A percentile compares a stretch with the other conserved stretches of the same genome.
Evolutionary conservation across 768 basidiomycete genomes (phyloP).

Genomic region (Steccherinum ochraceum): DNA sequence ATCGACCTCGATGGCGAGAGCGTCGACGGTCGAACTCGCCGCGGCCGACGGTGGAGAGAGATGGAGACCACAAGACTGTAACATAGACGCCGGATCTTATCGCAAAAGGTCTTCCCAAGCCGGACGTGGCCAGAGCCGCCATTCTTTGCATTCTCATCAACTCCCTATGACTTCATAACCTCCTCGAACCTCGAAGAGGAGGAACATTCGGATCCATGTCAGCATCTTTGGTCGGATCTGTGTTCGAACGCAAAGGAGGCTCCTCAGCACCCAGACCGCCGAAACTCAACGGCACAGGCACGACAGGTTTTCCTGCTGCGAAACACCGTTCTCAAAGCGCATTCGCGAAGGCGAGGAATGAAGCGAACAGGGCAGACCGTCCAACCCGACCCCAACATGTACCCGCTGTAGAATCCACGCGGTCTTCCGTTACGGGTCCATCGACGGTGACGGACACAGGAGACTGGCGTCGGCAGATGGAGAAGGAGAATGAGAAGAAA

Average conservation of each 20-base stretch:
- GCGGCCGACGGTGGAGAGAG: too few species aligned
- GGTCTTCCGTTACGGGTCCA: conserved; percentile 9
- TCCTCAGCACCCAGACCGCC: conserved; percentile 17
- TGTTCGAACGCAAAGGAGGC: conserved; percentile 35
- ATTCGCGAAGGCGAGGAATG: conserved; percentile 27
- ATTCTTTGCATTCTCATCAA: too few species aligned
- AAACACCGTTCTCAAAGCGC: conserved; percentile 36
- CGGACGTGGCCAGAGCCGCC: too few species aligned
- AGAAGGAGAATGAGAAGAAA: conserved; percentile 56
- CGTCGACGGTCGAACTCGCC: too few species aligned
- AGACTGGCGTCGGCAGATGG: conserved; percentile 49
- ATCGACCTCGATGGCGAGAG: too few species aligned
- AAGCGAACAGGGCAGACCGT: conserved; percentile 9
- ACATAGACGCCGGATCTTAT: too few species aligned
- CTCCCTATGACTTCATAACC: too few species aligned
- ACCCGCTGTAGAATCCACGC: conserved; percentile 14
- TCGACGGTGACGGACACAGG: conserved; percentile 9
- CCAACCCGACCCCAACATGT: conserved; percentile 10
- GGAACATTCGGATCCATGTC: background rate
- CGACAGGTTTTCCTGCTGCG: conserved; percentile 33
- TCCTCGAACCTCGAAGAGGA: too few species aligned
- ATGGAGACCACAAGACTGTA: too few species aligned
- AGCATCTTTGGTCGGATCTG: conserved; percentile 34
- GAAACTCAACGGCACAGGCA: conserved; percentile 2
- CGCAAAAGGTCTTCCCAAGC: too few species aligned